Base-by-base conservation (phyloP, 768 basidiomycete genomes). In the Aureoboletus auriporus region DNA sequence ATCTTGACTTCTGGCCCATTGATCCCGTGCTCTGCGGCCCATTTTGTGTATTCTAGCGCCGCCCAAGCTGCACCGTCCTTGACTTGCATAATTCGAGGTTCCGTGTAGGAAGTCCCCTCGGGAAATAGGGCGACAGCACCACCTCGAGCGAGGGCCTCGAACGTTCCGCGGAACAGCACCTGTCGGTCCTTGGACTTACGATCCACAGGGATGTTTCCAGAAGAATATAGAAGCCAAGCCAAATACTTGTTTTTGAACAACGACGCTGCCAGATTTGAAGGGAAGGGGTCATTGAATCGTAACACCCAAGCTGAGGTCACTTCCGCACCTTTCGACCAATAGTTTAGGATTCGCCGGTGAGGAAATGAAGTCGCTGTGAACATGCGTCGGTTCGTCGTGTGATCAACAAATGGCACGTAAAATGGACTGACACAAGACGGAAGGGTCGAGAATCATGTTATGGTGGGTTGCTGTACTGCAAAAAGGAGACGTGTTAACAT, bases 171-270 rank as follows among this genome's bases (percentile, higher is more conserved):
- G 71, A 96, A 94, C 14, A 98, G 74, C 16, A 80, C 78, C 60
- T 88, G 87, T 47, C 92, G 85, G 70, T 99, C 93, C 71, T 91
- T 92, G 52, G 80, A 89, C 71, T 90, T 93, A 51, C 96, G 82
- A 67, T 96, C 94, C 31, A 98, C 95, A 20, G 95, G 93, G 55
- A 99, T 94, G 67, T 96, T 96, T n/a, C 96, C 94, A 2, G 95
- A 88, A 52, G 88, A 87, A 45, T 79, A 79, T 8, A 98, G 75
- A 50, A 98, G 77, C 54, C 81, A 84, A 26, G 78, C 76, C 48
- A 86, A 71, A 9, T 82, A 66, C 3, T 90, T 90, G 63, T 96
- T 86, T 14, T 71, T 78, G 65, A 95, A 98, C 39, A 99, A 73
- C 40, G 81, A 77, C 20, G 86, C 87, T 85, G 30, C 46, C 57